Evolutionary conservation across 2,329 filamentous ascomycete species (phyloP).

Genomic region (Penicillium brevicompactum): DNA sequence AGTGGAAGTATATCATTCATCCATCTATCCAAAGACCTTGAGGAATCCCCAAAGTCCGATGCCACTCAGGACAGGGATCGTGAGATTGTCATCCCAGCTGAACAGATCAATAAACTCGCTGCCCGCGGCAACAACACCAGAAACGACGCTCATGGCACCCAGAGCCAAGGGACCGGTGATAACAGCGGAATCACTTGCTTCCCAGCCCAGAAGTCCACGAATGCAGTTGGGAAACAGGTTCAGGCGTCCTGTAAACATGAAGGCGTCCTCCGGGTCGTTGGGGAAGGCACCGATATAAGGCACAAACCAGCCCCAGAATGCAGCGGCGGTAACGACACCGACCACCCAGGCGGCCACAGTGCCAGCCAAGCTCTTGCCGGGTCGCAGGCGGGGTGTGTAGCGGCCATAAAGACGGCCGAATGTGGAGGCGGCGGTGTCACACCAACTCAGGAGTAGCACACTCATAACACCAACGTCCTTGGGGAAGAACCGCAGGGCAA

Average conservation of each 20-base stretch:
- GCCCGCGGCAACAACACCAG: constrained; percentile 82
- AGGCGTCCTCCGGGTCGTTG: constrained; percentile 68
- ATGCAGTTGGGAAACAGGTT: constrained; percentile 64
- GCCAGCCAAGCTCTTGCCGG: constrained; percentile 89
- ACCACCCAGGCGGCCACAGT: constrained; percentile 80
- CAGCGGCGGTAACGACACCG: constrained; percentile 77
- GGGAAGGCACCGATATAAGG: constrained; percentile 67
- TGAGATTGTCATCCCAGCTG: constrained; percentile 96
- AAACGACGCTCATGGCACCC: constrained; percentile 78
- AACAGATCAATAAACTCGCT: constrained; percentile 92
- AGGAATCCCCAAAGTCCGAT: constrained; percentile 89
- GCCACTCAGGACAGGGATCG: constrained; percentile 89
- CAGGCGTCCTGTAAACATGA: constrained; percentile 80
- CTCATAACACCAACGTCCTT: constrained; percentile 92
- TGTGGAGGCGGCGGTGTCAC: constrained; percentile 93
- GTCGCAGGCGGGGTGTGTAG: constrained; percentile 81
- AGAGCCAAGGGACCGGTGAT: constrained; percentile 74
- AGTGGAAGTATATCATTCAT: constrained; percentile 3
- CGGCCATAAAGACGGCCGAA: constrained; percentile 87
- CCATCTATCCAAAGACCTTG: constrained; percentile 69
- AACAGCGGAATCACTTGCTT: constrained; percentile 51
- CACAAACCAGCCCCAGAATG: constrained; percentile 87
- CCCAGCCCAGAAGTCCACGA: constrained; percentile 63
- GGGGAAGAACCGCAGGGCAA: constrained; percentile 81
- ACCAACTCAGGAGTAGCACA: constrained; percentile 92